These are phyloP conservation scores for Micractinium sp. DNA, from an alignment of 139 green algal genomes.

Conservation along the genomic window DNA sequence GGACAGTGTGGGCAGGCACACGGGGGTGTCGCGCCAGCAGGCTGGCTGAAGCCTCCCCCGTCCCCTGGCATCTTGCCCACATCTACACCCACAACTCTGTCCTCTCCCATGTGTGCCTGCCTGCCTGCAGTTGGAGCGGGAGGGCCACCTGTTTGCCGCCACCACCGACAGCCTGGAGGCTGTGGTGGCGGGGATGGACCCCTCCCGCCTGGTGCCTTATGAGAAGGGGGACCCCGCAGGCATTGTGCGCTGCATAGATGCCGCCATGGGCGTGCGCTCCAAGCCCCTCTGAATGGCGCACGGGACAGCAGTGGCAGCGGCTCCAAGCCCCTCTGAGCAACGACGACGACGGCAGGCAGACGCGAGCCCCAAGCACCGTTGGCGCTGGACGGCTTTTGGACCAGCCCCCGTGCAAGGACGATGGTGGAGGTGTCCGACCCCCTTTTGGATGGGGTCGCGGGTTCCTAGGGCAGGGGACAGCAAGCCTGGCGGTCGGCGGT, in stretches of 20 bases:
- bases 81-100: no score
- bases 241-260: constrained; percentile 60
- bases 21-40: no score
- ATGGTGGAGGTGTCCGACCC: no score
- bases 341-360: no score
- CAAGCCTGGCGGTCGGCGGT: no score
- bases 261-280: constrained; percentile 4
- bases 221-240: constrained; percentile 41
- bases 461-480: background rate
- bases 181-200: constrained; percentile 50
- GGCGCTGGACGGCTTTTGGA: no score
- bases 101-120: background rate
- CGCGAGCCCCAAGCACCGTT: background rate
- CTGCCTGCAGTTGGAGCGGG: constrained; percentile 57
- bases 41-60: no score
- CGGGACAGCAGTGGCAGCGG: background rate
- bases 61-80: no score
- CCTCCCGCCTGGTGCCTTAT: constrained; percentile 54
- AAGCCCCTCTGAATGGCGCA: background rate
- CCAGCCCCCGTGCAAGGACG: no score
- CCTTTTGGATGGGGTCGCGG: no score
- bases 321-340: constrained; percentile 8
- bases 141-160: constrained; percentile 60
- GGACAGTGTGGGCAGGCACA: no score
- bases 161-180: constrained; percentile 47